Evolutionary conservation across 768 basidiomycete genomes (phyloP), one percentile per base, ranked within the genome.

Genomic region (Podaxis sp.): DNA sequence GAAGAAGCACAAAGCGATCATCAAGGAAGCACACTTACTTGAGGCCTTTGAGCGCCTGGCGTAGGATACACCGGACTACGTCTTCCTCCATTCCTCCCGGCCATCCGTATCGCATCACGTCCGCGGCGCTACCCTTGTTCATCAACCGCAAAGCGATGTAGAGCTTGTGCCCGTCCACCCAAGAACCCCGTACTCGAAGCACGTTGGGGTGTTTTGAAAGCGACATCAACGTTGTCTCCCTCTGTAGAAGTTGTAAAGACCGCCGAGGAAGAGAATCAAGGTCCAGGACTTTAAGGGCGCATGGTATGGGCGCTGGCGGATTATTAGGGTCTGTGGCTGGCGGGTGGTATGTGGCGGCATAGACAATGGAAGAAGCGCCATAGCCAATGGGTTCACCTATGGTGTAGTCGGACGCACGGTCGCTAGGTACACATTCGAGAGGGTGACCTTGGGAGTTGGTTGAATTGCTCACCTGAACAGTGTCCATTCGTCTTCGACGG

Each of bases 181-280:
- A 96, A 14, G 88, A 88, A 16, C 93, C 93, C 65, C 93, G 87
- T 3, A 96, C 93, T 59, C 93, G 90, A 11, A 95, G 79, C 18
- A 95, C 93, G 65, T 95, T 93, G n/a, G 92, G 91, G 62, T 95
- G 93, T 67, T 95, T 95, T 10, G 87, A 90, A 4, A 95, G 81
- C 1, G 91, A 93, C 93, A 95, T 95, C 37, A 95, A 80, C 51
- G 91, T 90, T 0, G 94, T 95, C 74, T 96, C 93, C 53, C 91
- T 81, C 66, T 88, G 87, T 16, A 93, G 79, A 23, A 91, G 84
- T 6, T 81, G 76, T n/a, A 93, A 78, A 0, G 91, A 84, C 44
- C 79, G 80, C 0, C 79, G 88, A 0, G 89, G 86, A 38, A 95
- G 82, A 13, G 82, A 77, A 70, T 95, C 93, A 47, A 95, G 84